Base-by-base conservation (phyloP, 306 rosid genomes). In the Sindora glabra region DNA sequence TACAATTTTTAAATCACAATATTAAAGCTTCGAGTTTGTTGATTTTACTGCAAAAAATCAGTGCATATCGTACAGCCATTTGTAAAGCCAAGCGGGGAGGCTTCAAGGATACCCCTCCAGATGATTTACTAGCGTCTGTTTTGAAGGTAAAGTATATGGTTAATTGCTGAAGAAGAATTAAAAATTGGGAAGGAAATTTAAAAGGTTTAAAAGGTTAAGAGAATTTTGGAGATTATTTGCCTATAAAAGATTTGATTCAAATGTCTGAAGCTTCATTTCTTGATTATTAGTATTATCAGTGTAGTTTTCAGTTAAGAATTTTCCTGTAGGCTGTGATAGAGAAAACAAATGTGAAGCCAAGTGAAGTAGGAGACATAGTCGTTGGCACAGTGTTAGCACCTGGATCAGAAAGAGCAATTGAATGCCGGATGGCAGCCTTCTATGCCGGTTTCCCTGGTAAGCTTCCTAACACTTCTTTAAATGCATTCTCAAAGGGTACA, bases 401-500 rank as follows among this genome's bases (percentile, higher is more conserved):
- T 49, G 98, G 98, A 61, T 88, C 98, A 48, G 75, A 68, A 39
- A 80, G 88, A 88, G 98, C 89, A 37, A 81, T 59, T 13, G 98
- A 86, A 39, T 92, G 98, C 81, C 83, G 90, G 76, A 92, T 92
- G 92, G 98, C 92, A 0, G 83, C 95, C 13, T 81, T 92, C 56
- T 92, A 81, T 56, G 95, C 94, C 23, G 94, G 98, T 68, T 85
- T 92, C 72, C 96, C 96, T 1, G 96, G 98, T 88, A 76, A 48
- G 46, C 45, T 74, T 59, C 57, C 4, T 10, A 24, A 12, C 25
- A 24, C 12, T 23, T 14, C 32, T 23, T 23, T 4, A 9, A 4
- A 29, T 29, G 34, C 34, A 29, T 9, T 9, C 34, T 29, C 32
- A 4, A 9, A 29, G 2, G 8, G 34, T 29, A 29, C 5, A 14